These are phyloP conservation scores for Inosperma sp. DNA, from an alignment of 768 basidiomycete species.

Conservation along the genomic window DNA sequence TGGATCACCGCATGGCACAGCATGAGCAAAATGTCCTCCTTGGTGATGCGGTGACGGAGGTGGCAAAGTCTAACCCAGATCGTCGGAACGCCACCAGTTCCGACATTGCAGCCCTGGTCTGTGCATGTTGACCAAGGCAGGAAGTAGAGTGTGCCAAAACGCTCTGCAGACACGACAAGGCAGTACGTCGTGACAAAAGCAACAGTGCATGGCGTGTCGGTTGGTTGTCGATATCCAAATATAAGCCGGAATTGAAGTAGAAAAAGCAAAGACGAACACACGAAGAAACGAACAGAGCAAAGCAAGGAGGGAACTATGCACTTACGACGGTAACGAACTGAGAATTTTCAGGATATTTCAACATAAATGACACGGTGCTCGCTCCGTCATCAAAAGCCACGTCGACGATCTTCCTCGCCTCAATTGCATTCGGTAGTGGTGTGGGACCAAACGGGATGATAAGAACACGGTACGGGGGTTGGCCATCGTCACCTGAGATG, in stretches of 20 bases:
- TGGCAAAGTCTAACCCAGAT: too few species aligned
- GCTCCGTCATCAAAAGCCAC: constrained; percentile 44
- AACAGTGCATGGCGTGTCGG: too few species aligned
- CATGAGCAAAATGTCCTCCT: too few species aligned
- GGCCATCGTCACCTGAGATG: constrained; percentile 52
- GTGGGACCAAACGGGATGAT: constrained; percentile 64
- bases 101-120: too few species aligned
- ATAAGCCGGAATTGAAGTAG: neutral
- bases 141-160: too few species aligned
- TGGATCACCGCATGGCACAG: too few species aligned
- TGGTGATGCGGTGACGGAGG: too few species aligned
- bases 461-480: constrained; percentile 63
- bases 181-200: too few species aligned
- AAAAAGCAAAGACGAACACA: neutral
- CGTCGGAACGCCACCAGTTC: too few species aligned
- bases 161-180: too few species aligned
- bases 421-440: constrained; percentile 55
- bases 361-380: constrained; percentile 45
- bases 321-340: constrained; percentile 75
- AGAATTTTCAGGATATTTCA: constrained; percentile 62
- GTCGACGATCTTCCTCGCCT: constrained; percentile 58
- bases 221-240: too few species aligned
- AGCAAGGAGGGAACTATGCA: constrained; percentile 19
- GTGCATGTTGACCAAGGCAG: too few species aligned
- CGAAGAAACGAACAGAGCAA: constrained; percentile 5